Conservation (phyloP, 2,329 filamentous ascomycete species). For the Paracoccidioides brasiliensis region DNA sequence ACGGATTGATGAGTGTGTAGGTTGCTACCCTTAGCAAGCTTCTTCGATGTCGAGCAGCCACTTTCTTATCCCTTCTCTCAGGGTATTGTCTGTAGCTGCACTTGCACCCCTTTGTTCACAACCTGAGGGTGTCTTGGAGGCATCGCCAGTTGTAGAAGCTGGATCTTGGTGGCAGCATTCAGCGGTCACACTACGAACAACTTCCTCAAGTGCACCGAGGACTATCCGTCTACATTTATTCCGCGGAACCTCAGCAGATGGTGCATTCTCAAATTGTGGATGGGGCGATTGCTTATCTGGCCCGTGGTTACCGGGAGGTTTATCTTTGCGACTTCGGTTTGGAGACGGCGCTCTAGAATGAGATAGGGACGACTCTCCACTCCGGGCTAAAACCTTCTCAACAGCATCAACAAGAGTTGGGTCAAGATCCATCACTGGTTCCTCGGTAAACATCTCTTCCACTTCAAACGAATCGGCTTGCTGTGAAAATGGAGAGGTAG, state of each 20-base stretch:
- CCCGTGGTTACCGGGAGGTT: slow-evolving; percentile 14
- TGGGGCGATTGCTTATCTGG: slow-evolving; percentile 11
- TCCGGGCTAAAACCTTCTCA: slow-evolving; percentile 40
- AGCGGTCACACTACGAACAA: slow-evolving; percentile 42
- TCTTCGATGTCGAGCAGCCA: slow-evolving; percentile 42
- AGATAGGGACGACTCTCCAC: slow-evolving; percentile 28
- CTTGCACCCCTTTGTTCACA: slow-evolving; percentile 22
- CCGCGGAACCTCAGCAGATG: slow-evolving; percentile 34
- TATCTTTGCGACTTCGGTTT: slow-evolving; percentile 23
- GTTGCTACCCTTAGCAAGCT: slow-evolving; percentile 19
- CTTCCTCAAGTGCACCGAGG: slow-evolving; percentile 43
- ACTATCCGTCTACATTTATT: slow-evolving; percentile 42
- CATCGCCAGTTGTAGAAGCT: slow-evolving; percentile 18
- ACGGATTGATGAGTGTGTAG: too few relatives aligned
- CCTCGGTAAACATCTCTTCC: slow-evolving; percentile 41
- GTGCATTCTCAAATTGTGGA: slow-evolving; percentile 13
- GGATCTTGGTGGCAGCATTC: slow-evolving; percentile 32
- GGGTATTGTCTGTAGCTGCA: slow-evolving; percentile 34
- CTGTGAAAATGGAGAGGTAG: neutral
- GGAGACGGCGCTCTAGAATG: slow-evolving; percentile 31
- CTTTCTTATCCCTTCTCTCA: slow-evolving; percentile 44
- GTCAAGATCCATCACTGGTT: slow-evolving; percentile 45
- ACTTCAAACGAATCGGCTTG: slow-evolving; percentile 16
- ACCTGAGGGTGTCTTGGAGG: slow-evolving; percentile 15
- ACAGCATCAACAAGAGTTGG: slow-evolving; percentile 45